Evolutionary conservation across 2,329 filamentous ascomycete species (phyloP), one percentile per base, ranked within the genome.

Genomic region (Colletotrichum cordylinicola): DNA sequence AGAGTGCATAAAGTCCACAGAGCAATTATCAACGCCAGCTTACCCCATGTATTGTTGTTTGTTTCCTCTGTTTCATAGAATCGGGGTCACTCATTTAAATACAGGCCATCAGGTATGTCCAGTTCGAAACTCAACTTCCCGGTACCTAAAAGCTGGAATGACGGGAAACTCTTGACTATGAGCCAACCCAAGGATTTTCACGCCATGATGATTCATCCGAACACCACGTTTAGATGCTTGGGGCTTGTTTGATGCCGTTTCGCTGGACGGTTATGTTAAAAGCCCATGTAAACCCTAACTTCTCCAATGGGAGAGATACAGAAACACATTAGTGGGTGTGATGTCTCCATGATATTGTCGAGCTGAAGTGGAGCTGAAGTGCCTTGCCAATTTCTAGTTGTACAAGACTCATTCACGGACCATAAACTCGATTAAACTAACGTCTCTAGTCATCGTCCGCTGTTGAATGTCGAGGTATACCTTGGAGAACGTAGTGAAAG

Each of bases 361-460:
- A 48, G 6, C n/a, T 48, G 43, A 48, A 3, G 43, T 7, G n/a
- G 43, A 48, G 6, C n/a, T 48, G 43, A 48, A 3, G 43, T 7
- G n/a, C 43, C n/a, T 48, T 10, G 43, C 2, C 10, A 21, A 7
- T 3, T 3, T 48, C 43, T 21, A 48, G 18, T 10, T 13, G n/a
- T 48, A 2, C n/a, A 8, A 48, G 43, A 10, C 9, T 0, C 10
- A 21, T 2, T 21, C 0, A 8, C 43, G 1, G n/a, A 48, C n/a
- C 43, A 48, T 21, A 4, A 48, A 21, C 8, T 0, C 43, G 10
- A 33, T 33, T 3, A 10, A 33, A 9, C 18, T 48, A 0, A n/a
- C 43, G 43, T 21, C n/a, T 21, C 39, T 2, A n/a, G 8, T 4
- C 8, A 10, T n/a, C 4, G 0, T 43, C 39, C 2, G 18, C 9